These are phyloP conservation scores for Verbascum thapsus DNA, from an alignment of 257 asterid species.

Conservation along the genomic window DNA sequence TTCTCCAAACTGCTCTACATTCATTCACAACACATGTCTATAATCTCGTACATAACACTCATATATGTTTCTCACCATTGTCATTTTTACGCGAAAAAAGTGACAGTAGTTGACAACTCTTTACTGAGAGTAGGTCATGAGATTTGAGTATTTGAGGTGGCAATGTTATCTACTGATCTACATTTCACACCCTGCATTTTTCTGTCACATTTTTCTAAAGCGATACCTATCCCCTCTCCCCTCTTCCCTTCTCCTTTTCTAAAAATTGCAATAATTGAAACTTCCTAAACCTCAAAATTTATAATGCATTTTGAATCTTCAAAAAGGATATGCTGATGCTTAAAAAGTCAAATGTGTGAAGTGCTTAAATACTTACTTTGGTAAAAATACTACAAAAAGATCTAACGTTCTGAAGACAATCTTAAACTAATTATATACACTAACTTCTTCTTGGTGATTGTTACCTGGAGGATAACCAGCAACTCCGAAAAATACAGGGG, in stretches of 20 bases:
- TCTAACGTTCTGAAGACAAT: not conserved
- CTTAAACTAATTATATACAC: not conserved
- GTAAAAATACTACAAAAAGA: not conserved
- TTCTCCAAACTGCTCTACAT: too few relatives aligned
- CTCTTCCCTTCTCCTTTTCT: too few relatives aligned
- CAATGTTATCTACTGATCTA: slow-evolving; percentile 3
- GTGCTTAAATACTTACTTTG: slow-evolving; percentile 3
- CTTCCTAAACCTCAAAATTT: not conserved
- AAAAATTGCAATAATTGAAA: not conserved
- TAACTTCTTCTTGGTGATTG: not conserved
- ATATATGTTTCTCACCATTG: not conserved
- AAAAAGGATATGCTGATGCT: not conserved
- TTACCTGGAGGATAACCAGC: slow-evolving; percentile 6
- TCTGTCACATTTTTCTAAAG: not conserved
- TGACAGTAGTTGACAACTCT: not conserved
- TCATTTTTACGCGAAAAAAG: not conserved
- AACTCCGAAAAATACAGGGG: slow-evolving; percentile 6
- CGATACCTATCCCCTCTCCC: slow-evolving; percentile 4
- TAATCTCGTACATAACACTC: not conserved
- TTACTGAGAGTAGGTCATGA: not conserved
- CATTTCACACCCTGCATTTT: not conserved
- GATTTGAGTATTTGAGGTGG: slow-evolving; percentile 17
- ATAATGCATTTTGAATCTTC: not conserved
- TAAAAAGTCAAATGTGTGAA: slow-evolving; percentile 5
- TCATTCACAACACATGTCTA: not conserved